Evolutionary conservation across 305 asterid genomes (phyloP).

Genomic region (Solanum hybrid): DNA sequence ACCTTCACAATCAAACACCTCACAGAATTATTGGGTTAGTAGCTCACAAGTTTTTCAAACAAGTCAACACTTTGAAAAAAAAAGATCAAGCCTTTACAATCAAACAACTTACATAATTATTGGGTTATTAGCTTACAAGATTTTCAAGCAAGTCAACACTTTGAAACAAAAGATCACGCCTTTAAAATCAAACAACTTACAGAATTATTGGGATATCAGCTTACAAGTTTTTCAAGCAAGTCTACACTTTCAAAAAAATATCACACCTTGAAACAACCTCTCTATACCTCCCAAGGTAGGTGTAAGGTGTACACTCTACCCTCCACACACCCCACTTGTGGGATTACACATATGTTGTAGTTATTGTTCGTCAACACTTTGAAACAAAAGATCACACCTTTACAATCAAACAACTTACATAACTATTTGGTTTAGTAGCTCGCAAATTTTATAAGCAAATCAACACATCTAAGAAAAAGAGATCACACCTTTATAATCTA

Average conservation of each 20-base stretch:
- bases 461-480: neutral
- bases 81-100: neutral
- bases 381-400: neutral
- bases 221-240: neutral
- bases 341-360: neutral
- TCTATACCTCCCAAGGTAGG: neutral
- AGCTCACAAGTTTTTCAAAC: neutral
- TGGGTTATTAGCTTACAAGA: neutral
- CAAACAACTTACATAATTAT: neutral
- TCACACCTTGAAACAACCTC: neutral
- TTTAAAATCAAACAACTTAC: neutral
- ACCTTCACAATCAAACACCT: neutral
- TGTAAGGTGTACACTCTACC: neutral
- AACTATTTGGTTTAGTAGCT: neutral
- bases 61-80: neutral
- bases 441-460: neutral
- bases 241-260: neutral
- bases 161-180: neutral
- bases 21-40: neutral
- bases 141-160: neutral
- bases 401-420: neutral
- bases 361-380: neutral
- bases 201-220: neutral
- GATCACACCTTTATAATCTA: neutral
- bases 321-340: neutral